phyloP scores from a whole-genome alignment of 345 rosid species.

The Arabis hirsuta region DNA sequence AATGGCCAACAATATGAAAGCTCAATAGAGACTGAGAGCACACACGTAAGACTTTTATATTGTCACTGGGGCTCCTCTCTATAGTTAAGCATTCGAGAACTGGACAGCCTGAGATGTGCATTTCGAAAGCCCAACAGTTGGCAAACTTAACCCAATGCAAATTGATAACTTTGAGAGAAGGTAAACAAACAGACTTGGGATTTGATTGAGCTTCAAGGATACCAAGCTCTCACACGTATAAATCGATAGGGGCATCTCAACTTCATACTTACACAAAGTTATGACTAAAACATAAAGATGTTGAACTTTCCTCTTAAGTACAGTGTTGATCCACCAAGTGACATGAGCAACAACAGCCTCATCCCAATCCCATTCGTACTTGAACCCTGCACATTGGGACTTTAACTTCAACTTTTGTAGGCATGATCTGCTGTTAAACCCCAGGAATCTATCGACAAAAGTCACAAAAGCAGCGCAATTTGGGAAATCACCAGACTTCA shows the following conservation, averaged over 20 bases:
- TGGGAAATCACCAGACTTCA: background rate
- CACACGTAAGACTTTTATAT: background rate
- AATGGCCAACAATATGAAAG: background rate
- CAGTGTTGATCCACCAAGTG: background rate
- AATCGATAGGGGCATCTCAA: background rate
- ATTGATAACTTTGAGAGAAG: background rate
- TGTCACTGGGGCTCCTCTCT: background rate
- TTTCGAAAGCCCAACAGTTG: background rate
- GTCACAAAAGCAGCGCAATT: background rate
- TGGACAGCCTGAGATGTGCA: background rate
- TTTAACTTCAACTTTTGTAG: background rate
- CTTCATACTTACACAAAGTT: no score
- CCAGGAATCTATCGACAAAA: background rate
- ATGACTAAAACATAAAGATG: background rate
- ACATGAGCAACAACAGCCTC: no score
- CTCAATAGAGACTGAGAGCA: background rate
- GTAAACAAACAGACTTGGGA: background rate
- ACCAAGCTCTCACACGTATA: conserved; percentile 9
- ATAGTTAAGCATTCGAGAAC: background rate
- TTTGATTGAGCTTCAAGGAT: background rate
- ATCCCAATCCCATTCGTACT: no score
- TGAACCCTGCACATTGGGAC: no score
- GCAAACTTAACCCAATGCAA: background rate
- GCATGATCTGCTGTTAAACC: background rate
- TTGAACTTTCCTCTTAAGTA: background rate